A percentile compares a stretch with the other conserved stretches of the same genome.
These are phyloP conservation scores for Aphanomyces cochlioides DNA, from an alignment of 352 stramenopile species.

Conservation along the genomic window DNA sequence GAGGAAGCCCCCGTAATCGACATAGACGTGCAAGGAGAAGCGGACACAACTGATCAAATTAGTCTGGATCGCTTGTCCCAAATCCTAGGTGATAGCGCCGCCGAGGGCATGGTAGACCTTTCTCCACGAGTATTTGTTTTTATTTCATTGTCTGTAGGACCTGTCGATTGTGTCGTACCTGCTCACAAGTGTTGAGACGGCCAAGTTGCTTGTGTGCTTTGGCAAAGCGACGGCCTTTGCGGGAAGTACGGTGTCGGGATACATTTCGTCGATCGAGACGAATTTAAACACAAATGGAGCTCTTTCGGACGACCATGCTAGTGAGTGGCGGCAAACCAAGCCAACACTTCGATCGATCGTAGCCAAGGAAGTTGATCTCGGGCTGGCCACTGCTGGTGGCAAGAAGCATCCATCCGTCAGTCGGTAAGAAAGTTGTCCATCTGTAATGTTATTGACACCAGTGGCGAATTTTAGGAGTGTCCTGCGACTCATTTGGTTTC, in stretches of 20 bases:
- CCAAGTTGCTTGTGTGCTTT: conserved; percentile 70
- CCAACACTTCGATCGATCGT: conserved; percentile 55
- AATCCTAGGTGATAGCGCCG: conserved; percentile 1
- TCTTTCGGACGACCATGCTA: conserved; percentile 36
- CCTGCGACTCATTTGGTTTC: conserved; percentile 72
- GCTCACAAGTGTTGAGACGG: conserved; percentile 54
- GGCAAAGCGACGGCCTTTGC: conserved; percentile 77
- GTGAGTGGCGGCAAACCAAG: conserved; percentile 40
- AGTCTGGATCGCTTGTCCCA: conserved; percentile 6
- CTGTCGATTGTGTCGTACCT: conserved; percentile 54
- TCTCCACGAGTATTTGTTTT: background rate
- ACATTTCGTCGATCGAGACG: conserved; percentile 60
- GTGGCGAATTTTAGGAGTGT: conserved; percentile 52
- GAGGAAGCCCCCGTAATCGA: conserved; percentile 7
- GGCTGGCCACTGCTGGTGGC: conserved; percentile 55
- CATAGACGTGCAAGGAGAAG: background rate
- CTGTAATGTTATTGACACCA: background rate
- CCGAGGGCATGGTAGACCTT: conserved; percentile 1
- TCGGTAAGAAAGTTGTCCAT: conserved; percentile 1
- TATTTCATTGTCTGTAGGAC: background rate
- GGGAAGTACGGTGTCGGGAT: conserved; percentile 64
- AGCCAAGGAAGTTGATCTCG: conserved; percentile 57
- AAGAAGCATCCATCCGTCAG: conserved; percentile 75
- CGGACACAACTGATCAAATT: conserved; percentile 1
- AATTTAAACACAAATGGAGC: background rate